phyloP scores from a whole-genome alignment of 1,284 basidiomycete genomes.

The Melanopsichium pennsylvanicum region DNA sequence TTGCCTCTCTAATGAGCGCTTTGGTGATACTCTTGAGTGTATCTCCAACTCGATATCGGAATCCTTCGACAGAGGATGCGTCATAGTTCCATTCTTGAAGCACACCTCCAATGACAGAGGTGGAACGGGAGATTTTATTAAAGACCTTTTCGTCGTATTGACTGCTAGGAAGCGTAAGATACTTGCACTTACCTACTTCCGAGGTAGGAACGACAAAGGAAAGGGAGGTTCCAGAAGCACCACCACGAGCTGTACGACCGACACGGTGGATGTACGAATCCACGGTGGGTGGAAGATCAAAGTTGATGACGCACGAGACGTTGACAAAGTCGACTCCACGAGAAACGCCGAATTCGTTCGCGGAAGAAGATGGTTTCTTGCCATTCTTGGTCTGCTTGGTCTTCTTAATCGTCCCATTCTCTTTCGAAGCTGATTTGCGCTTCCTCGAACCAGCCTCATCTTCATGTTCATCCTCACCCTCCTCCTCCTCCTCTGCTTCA shows the following conservation, averaged over 20 bases:
- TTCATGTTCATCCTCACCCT: constrained; percentile 15
- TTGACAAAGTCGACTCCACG: constrained; percentile 97
- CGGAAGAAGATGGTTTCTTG: not conserved
- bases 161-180: constrained; percentile 71
- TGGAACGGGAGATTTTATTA: constrained; percentile 59
- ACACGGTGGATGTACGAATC: constrained; percentile 96
- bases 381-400: constrained; percentile 1
- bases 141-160: constrained; percentile 81
- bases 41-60: constrained; percentile 97
- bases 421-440: constrained; percentile 14
- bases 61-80: constrained; percentile 77
- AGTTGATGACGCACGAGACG: constrained; percentile 97
- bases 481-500: constrained; percentile 38
- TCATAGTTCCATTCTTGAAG: constrained; percentile 93
- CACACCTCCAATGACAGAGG: constrained; percentile 68
- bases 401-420: constrained; percentile 8
- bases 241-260: constrained; percentile 93
- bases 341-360: constrained; percentile 85
- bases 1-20: constrained; percentile 85
- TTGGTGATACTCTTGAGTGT: constrained; percentile 87
- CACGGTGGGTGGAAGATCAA: constrained; percentile 88
- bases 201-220: constrained; percentile 84
- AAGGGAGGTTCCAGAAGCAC: constrained; percentile 88
- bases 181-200: constrained; percentile 74
- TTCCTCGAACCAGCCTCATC: constrained; percentile 15